Conservation (phyloP, 768 basidiomycete species). For the Leccinum sublutescens region DNA sequence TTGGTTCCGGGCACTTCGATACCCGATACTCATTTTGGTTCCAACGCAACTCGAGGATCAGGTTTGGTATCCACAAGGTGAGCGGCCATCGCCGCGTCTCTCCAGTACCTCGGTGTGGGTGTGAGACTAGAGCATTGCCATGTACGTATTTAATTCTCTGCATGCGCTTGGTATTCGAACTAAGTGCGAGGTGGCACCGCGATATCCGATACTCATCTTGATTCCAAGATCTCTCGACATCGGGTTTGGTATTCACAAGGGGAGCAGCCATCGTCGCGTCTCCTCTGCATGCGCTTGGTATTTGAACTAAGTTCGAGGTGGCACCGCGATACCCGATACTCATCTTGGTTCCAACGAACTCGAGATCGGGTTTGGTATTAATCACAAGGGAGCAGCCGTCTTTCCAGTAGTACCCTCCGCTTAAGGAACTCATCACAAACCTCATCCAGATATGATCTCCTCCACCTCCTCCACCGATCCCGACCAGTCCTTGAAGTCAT, state of each 20-base stretch:
- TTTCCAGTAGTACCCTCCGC: conserved; percentile 62
- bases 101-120: conserved; percentile 35
- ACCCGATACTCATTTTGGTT: no score
- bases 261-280: conserved; percentile 52
- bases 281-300: no score
- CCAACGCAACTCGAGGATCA: no score
- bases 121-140: conserved; percentile 89
- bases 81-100: no score
- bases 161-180: neutral
- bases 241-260: conserved; percentile 91
- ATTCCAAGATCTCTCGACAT: conserved; percentile 71
- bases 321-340: conserved; percentile 59
- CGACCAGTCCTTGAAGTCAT: conserved; percentile 66
- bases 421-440: conserved; percentile 65
- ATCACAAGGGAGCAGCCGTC: conserved; percentile 81
- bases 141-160: conserved; percentile 37
- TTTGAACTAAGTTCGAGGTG: conserved; percentile 47
- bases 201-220: conserved; percentile 51
- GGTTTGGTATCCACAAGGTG: no score
- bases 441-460: conserved; percentile 58
- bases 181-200: conserved; percentile 68
- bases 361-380: conserved; percentile 85
- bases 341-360: conserved; percentile 63
- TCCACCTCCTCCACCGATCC: conserved; percentile 61
- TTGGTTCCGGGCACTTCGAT: no score